Evolutionary conservation across 1,139 yeast species (phyloP).

Genomic region (Scheffersomyces segobiensis): DNA sequence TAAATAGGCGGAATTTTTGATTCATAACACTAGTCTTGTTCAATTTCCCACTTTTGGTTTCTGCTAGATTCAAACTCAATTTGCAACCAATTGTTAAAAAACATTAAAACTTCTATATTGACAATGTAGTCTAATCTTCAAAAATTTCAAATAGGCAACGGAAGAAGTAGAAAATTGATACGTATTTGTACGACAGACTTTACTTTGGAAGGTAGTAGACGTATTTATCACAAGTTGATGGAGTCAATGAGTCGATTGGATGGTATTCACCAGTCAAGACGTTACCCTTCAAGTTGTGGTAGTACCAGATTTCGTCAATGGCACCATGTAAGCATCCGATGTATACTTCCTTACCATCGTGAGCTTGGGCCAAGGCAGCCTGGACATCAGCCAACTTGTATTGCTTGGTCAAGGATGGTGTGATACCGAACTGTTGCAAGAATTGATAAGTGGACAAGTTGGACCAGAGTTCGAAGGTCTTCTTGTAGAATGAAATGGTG

Average conservation of each 20-base stretch:
- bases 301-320: slow-evolving; percentile 42
- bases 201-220: slow-evolving; percentile 38
- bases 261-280: slow-evolving; percentile 37
- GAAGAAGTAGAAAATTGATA: neutral
- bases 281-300: slow-evolving; percentile 35
- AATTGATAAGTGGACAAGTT: slow-evolving; percentile 36
- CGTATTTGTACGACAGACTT: neutral
- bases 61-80: neutral
- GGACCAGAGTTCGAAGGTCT: slow-evolving; percentile 36
- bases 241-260: slow-evolving; percentile 27
- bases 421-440: slow-evolving; percentile 34
- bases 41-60: neutral
- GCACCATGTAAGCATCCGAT: slow-evolving; percentile 37
- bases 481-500: slow-evolving; percentile 34
- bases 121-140: neutral
- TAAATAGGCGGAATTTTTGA: neutral
- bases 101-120: neutral
- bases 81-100: neutral
- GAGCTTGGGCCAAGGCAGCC: slow-evolving; percentile 29
- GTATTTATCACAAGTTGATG: slow-evolving; percentile 25
- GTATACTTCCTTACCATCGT: slow-evolving; percentile 32
- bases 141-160: neutral
- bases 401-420: slow-evolving; percentile 29
- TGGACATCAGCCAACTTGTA: slow-evolving; percentile 33
- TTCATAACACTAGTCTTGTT: neutral